phyloP scores from a whole-genome alignment of 78 protist species.

The Planoprotostelium fungivorum region DNA sequence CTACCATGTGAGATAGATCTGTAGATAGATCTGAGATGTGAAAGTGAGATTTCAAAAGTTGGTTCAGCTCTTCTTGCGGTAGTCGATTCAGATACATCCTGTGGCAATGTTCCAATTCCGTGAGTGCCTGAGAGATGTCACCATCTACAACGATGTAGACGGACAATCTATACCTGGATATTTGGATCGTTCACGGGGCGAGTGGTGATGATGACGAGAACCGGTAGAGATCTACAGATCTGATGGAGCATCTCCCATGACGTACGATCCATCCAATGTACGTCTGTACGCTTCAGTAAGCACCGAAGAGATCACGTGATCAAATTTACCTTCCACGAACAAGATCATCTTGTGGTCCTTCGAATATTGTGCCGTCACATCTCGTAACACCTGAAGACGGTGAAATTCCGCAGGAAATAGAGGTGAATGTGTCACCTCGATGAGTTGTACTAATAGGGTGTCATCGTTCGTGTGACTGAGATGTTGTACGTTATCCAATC shows the following conservation, averaged over 20 bases:
- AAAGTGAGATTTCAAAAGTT: not conserved
- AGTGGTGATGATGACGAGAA: not conserved
- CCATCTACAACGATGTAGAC: not conserved
- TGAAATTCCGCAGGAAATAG: not conserved
- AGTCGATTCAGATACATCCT: not conserved
- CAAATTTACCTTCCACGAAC: not conserved
- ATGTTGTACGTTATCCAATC: not conserved
- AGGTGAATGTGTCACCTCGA: not conserved
- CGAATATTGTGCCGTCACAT: not conserved
- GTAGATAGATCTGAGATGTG: not conserved
- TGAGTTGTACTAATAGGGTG: not conserved
- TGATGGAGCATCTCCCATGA: not conserved
- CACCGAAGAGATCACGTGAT: not conserved
- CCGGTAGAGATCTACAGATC: not conserved
- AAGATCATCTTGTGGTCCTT: not conserved
- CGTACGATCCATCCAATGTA: not conserved
- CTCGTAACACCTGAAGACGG: not conserved
- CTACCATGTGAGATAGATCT: too few species aligned
- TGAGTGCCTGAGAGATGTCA: not conserved
- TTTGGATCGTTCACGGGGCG: not conserved
- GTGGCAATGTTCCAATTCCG: not conserved
- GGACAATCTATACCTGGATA: not conserved
- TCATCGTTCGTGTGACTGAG: not conserved
- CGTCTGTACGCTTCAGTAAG: not conserved
- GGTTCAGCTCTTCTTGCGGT: not conserved